Base-by-base conservation (phyloP, 148 eudicot species). In the Beta vulgaris region DNA sequence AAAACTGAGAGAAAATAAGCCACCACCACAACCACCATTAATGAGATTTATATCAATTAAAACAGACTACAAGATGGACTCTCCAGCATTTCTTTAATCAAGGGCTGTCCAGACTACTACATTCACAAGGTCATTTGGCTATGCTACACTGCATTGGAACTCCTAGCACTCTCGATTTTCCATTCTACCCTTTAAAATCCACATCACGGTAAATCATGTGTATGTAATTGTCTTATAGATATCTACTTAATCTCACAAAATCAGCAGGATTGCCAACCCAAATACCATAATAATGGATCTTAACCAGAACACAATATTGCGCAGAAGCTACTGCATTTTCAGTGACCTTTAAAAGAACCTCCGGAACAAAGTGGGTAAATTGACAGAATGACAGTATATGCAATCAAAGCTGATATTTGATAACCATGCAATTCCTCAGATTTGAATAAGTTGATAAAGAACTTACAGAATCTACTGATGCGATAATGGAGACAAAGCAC, bases 401-500 rank as follows among this genome's bases (percentile, higher is more conserved):
- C 23, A 48, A 48, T 18, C 3, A 6, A 48, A 48, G n/a, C 18
- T 48, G 53, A 48, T 48, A 21, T 16, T 48, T 48, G 6, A 48
- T 16, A 29, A 55, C 48, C 19, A 69, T 4, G 10, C 62, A 70
- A 26, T 26, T 62, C 31, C 54, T 39, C 57, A 31, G 36, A 58
- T n/a, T 68, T 3, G 39, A 48, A 36, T 8, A 29, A 49, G 46
- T 37, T 35, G 48, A 55, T 3, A 37, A 76, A 59, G 65, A 80
- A 82, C 96, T 90, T 77, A 95, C 98, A 19, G 98, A 95, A 83
- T 95, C 98, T 28, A 92, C 93, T 37, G 97, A 87, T 71, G 96
- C 87, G 66, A 95, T 88, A 26, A 92, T 74, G 74, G 98, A 92
- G 54, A 89, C 97, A 74, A 87, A 88, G 81, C 98, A 95, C 98